Base-by-base conservation (phyloP, 2,329 filamentous ascomycete genomes). In the Zalaria obscura region DNA sequence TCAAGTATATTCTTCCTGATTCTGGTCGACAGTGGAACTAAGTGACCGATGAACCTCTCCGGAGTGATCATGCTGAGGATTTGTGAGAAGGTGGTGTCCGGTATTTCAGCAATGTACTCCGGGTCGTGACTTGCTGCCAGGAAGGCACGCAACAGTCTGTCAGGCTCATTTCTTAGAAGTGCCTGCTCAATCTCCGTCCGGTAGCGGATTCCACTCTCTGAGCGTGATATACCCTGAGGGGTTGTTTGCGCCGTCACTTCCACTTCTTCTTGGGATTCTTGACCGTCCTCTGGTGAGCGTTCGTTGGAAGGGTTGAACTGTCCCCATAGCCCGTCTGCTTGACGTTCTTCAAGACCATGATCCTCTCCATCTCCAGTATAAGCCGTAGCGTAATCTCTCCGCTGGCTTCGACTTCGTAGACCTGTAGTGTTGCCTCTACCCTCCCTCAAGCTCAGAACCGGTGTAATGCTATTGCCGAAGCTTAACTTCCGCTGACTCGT, bases 31-130 rank as follows among this genome's bases (percentile, higher is more conserved):
- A 76, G 58, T 25, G 58, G 52, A 4, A 72, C 60, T 49, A 67
- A 64, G 1, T 62, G 61, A 25, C 61, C 56, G 34, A 75, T 49
- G 45, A 73, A 69, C 47, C 70, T 57, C 25, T 58, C 51, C 0
- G 81, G 79, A 43, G 83, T 76, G 5, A 87, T 58, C 4, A 69
- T 65, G 29, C 70, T 68, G 27, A 88, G 56, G 6, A 82, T 69
- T 47, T 81, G 76, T 1, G 76, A 74, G 52, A 86, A 78, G 1
- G 69, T 69, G 1, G 69, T 63, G 2, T 66, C 56, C 0, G 78
- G 67, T 25, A 86, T 55, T 4, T 49, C 52, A 18, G 34, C 38
- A 26, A 62, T 44, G 40, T 54, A 57, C 5, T 51, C 46, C 18
- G 44, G 27, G 33, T 61, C 52, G 5, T 57, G 41, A 6, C 27